Percentiles rank a stretch among this genome's conserved stretches.
Evolutionary conservation across 2,329 filamentous ascomycete genomes (phyloP).

Genomic region (Penicillium sp.): DNA sequence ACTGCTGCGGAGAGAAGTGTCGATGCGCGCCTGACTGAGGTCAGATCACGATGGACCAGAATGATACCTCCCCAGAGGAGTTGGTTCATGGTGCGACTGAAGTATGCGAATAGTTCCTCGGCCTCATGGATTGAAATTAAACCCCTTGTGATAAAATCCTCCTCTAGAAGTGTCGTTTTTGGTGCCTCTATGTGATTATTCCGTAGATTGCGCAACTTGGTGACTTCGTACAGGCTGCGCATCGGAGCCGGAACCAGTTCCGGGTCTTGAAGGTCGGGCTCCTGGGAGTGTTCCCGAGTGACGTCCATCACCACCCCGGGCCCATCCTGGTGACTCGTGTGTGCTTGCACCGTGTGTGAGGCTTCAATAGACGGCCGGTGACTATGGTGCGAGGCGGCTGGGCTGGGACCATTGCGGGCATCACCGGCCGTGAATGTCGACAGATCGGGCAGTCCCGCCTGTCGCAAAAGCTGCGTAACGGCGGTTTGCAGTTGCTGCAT

Average conservation of each 20-base stretch:
- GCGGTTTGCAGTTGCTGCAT: slow-evolving; percentile 51
- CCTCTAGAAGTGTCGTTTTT: slow-evolving; percentile 44
- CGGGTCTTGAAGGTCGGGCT: slow-evolving; percentile 45
- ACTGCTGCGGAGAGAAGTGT: slow-evolving; percentile 60
- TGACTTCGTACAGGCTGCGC: slow-evolving; percentile 60
- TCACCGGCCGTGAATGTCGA: slow-evolving; percentile 42
- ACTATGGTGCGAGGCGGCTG: slow-evolving; percentile 34
- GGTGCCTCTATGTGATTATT: slow-evolving; percentile 44
- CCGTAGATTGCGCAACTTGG: slow-evolving; percentile 51
- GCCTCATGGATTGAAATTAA: slow-evolving; percentile 54
- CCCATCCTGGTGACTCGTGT: slow-evolving; percentile 30
- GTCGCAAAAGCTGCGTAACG: slow-evolving; percentile 50
- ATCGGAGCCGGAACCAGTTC: slow-evolving; percentile 56
- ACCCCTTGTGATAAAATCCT: slow-evolving; percentile 58
- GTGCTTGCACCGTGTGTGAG: slow-evolving; percentile 25
- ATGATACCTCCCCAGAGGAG: slow-evolving; percentile 59
- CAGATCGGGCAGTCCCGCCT: slow-evolving; percentile 48
- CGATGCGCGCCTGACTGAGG: slow-evolving; percentile 59
- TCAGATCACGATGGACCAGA: slow-evolving; percentile 55
- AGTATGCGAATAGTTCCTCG: slow-evolving; percentile 56
- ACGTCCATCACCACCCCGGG: slow-evolving; percentile 45
- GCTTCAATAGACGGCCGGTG: slow-evolving; percentile 31
- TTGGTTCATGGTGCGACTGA: slow-evolving; percentile 56
- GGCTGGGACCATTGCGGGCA: slow-evolving; percentile 29
- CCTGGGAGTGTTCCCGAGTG: slow-evolving; percentile 52